Base-by-base conservation (phyloP, 225 moss, liverwort and hornwort genomes). In the Marchantia polymorpha region DNA sequence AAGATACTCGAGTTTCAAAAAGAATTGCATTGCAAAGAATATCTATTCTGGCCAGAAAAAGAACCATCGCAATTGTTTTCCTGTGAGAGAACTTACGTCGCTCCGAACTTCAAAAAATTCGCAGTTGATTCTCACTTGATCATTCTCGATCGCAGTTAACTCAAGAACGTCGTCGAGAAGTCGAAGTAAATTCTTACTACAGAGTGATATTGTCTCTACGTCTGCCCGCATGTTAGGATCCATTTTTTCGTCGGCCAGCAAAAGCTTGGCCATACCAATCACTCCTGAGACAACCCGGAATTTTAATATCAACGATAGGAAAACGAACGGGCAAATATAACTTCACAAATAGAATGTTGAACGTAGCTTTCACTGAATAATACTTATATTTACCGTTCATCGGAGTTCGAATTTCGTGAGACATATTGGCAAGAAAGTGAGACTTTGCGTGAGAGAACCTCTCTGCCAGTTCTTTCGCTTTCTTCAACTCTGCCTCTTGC, bases 351-450 rank as follows among this genome's bases (percentile, higher is more conserved):
- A 39, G 2, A 39, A 5, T 5, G 39, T 39, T 39, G 39, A 39
- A 39, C 39, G 5, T 39, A 39, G 39, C 39, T 39, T 39, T 39
- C 39, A 39, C 39, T 39, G 39, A 39, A 39, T 39, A 39, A 39
- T 2, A 58, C 15, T 12, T 14, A 58, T 0, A 63, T n/a, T 69
- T 10, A 69, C 69, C 69, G 47, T 69, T 69, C 69, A 69, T 69
- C 6, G 69, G 69, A 19, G 69, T 69, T 7, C 69, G 69, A 46
- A 69, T 69, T 31, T 69, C 69, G 26, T 69, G 69, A 69, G 69
- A 69, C 69, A 69, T 69, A 15, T 69, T 69, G 13, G 69, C 69
- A 14, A 69, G 69, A 48, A 69, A 69, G 4, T 69, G 31, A 12
- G 69, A 69, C 69, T 69, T 69, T 4, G 47, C 69, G 12, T 69